Evolutionary conservation across 2,329 filamentous ascomycete species (phyloP).

Genomic region (Diaporthe vaccinii): DNA sequence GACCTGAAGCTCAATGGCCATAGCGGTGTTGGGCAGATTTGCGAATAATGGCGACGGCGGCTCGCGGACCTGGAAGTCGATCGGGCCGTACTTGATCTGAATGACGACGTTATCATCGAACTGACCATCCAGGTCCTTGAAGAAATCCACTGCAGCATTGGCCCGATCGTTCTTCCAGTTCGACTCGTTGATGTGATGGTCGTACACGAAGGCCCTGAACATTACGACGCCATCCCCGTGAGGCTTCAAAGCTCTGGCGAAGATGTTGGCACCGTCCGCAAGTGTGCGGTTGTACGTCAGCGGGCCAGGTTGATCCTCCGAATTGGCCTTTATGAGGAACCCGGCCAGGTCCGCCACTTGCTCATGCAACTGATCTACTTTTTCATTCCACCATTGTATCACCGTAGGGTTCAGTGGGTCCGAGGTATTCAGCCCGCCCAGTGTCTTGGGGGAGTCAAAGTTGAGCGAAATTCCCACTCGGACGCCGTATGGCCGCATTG

Average conservation of each 20-base stretch:
- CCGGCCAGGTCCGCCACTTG: slow-evolving; percentile 76
- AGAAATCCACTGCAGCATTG: slow-evolving; percentile 78
- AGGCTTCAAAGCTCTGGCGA: slow-evolving; percentile 69
- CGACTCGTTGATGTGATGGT: slow-evolving; percentile 66
- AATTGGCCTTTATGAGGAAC: slow-evolving; percentile 79
- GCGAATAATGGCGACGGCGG: slow-evolving; percentile 75
- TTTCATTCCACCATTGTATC: slow-evolving; percentile 72
- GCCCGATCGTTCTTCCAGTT: slow-evolving; percentile 78
- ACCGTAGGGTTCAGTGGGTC: slow-evolving; percentile 74
- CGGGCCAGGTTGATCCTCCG: slow-evolving; percentile 79
- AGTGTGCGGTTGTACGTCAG: slow-evolving; percentile 78
- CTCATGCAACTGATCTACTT: slow-evolving; percentile 71
- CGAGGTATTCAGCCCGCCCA: slow-evolving; percentile 64
- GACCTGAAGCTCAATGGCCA: slow-evolving; percentile 75
- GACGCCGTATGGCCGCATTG: slow-evolving; percentile 76
- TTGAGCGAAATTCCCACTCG: slow-evolving; percentile 76
- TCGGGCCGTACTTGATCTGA: slow-evolving; percentile 81
- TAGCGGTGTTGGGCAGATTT: slow-evolving; percentile 57
- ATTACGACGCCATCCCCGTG: slow-evolving; percentile 72
- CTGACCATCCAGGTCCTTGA: slow-evolving; percentile 72
- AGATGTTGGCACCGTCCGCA: slow-evolving; percentile 77
- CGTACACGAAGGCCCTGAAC: slow-evolving; percentile 81
- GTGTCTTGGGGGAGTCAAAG: slow-evolving; percentile 74
- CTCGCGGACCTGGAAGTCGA: slow-evolving; percentile 81
- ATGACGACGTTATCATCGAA: slow-evolving; percentile 80